Evolutionary conservation across 371 early-diverging fungal genomes (phyloP).

Genomic region (Gilbertella persicaria): DNA sequence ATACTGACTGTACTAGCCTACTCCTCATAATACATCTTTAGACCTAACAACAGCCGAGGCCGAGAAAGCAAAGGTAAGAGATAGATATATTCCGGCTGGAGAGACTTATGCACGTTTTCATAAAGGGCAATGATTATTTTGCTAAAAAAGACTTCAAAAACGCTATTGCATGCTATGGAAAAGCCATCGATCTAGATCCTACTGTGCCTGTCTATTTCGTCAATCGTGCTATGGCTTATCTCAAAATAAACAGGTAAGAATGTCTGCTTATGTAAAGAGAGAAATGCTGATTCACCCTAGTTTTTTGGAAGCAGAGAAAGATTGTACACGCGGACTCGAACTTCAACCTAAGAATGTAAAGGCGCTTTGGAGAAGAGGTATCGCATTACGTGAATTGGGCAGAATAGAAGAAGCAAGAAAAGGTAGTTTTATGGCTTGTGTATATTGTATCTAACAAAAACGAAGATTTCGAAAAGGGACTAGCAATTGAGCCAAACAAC

Average conservation of each 20-base stretch:
- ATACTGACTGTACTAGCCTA: background rate
- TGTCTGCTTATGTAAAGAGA: background rate
- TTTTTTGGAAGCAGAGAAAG: constrained; percentile 68
- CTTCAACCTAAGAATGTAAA: constrained; percentile 77
- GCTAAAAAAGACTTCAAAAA: constrained; percentile 67
- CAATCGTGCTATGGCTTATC: constrained; percentile 86
- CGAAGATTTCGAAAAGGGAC: constrained; percentile 66
- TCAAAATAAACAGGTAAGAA: constrained; percentile 73
- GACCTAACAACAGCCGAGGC: constrained; percentile 45
- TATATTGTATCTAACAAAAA: background rate
- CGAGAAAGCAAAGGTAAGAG: constrained; percentile 67
- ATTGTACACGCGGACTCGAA: constrained; percentile 67
- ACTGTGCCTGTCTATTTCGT: constrained; percentile 61
- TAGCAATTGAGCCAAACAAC: constrained; percentile 72
- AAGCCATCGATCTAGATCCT: constrained; percentile 70
- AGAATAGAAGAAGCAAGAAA: constrained; percentile 59
- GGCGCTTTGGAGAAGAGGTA: constrained; percentile 81
- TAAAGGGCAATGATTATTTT: constrained; percentile 80
- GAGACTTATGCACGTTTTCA: background rate
- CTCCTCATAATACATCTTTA: background rate
- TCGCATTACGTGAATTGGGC: constrained; percentile 64
- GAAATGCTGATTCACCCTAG: constrained; percentile 30
- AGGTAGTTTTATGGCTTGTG: constrained; percentile 30
- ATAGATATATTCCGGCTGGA: background rate
- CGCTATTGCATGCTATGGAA: constrained; percentile 71